phyloP scores from a whole-genome alignment of 2,329 filamentous ascomycete species.

The Dryadomyces quercus-mongolicae region DNA sequence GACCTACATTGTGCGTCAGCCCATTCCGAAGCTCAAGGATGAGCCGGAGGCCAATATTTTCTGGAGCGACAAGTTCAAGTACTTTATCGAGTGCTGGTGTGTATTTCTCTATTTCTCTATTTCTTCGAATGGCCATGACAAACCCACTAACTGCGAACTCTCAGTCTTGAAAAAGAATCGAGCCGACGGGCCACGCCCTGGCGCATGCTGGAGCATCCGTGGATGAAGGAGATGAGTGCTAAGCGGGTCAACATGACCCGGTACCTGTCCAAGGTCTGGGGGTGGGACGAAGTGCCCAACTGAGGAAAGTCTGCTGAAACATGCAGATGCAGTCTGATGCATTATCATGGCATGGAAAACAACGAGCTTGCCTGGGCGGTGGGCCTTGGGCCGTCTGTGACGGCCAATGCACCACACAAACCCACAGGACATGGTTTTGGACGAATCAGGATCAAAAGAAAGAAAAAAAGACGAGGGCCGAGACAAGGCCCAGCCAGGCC shows the following conservation, averaged over 20 bases:
- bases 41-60: conserved; percentile 80
- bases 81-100: conserved; percentile 98
- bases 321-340: neutral
- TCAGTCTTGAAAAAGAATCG: conserved; percentile 86
- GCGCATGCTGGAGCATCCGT: conserved; percentile 98
- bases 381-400: too few species aligned
- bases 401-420: too few species aligned
- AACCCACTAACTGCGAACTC: conserved; percentile 3
- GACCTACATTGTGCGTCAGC: conserved; percentile 94
- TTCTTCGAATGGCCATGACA: neutral
- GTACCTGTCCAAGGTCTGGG: conserved; percentile 92
- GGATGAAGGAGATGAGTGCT: conserved; percentile 92
- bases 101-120: conserved; percentile 5
- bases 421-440: too few species aligned
- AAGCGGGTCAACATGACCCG: conserved; percentile 97
- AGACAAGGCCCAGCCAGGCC: neutral
- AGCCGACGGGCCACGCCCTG: conserved; percentile 81
- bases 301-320: neutral
- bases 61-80: conserved; percentile 97
- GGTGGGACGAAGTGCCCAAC: conserved; percentile 52
- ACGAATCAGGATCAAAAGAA: too few species aligned
- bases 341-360: neutral
- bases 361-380: neutral
- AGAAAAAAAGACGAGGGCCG: neutral
- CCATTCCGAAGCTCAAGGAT: conserved; percentile 90